Base-by-base conservation (phyloP, 2,329 filamentous ascomycete species). In the Botrytis cinerea region DNA sequence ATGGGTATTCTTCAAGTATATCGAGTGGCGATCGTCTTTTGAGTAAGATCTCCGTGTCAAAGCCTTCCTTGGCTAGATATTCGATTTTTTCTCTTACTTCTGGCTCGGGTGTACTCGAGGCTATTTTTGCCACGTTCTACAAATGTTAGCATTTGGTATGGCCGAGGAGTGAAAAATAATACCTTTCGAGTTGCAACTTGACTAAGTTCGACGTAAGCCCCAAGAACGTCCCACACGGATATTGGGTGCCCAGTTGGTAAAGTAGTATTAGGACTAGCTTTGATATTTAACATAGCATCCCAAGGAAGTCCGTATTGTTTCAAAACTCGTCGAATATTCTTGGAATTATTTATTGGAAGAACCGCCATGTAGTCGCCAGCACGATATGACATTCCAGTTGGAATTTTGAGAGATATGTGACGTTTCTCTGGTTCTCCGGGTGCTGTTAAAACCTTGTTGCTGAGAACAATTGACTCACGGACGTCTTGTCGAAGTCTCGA, bases 11-110 rank as follows among this genome's bases (percentile, higher is more conserved):
- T 78, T 93, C 90, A 1, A 95, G 85, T 2, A 95, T 84, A 75
- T 94, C 91, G 10, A 95, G 84, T 0, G 92, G 83, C 0, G 90
- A 91, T 32, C 90, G 83, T 16, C 88, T 87, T 77, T 90, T 91
- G 5, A 72, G 71, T 9, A 77, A 74, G 28, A 81, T 74, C 54
- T 82, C 78, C 28, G 78, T 77, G 20, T 82, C 78, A 45, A 74
- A 78, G 18, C 73, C 61, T 48, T 80, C 79, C 38, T 83, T 80
- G 5, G 81, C 75, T 28, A 87, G 81, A 8, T 79, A 78, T 14
- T 80, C 77, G 9, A 88, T 82, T 18, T 83, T 80, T 6, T 78
- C 81, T 74, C 86, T 84, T 1, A 82, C 81, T 7, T 81, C 78
- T 43, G 84, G 82, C 61, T 87, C 85, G 2, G 80, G 79, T 6